phyloP scores from a whole-genome alignment of 495 filamentous ascomycete species.

The Penicillium chermesinum region DNA sequence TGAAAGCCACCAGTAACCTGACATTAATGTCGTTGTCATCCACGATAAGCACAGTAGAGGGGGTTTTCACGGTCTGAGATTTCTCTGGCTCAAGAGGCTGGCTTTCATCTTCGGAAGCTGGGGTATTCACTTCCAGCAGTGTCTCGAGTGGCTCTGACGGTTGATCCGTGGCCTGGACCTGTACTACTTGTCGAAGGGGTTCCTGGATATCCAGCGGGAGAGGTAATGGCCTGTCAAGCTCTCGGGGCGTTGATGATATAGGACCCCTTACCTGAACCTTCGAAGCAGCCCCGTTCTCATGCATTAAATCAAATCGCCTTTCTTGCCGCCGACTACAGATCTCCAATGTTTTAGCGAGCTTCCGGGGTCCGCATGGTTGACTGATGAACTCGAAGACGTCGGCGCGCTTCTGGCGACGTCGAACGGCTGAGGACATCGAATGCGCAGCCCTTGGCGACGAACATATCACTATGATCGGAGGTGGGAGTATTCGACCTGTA shows the following conservation, averaged over 20 bases:
- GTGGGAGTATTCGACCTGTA: neutral
- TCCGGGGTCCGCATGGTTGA: constrained; percentile 30
- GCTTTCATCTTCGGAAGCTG: constrained; percentile 1
- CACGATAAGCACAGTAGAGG: constrained; percentile 21
- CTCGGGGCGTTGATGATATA: neutral
- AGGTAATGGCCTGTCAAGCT: neutral
- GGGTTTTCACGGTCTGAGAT: neutral
- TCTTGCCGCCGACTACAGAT: constrained; percentile 21
- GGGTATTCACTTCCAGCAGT: neutral
- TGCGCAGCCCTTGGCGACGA: constrained; percentile 26
- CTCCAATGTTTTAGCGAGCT: constrained; percentile 22
- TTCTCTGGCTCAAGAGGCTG: constrained; percentile 6
- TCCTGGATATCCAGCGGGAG: no score
- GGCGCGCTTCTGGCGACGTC: constrained; percentile 7
- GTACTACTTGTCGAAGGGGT: no score
- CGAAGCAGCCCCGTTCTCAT: neutral
- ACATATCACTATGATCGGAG: constrained; percentile 26
- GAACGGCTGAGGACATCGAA: constrained; percentile 15
- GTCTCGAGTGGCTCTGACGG: no score
- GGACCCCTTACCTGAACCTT: neutral
- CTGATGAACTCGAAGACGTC: constrained; percentile 26
- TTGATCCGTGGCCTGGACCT: no score
- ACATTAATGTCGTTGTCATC: constrained; percentile 39
- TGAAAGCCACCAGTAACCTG: constrained; percentile 26
- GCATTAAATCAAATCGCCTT: neutral